These are phyloP conservation scores for Ilyonectria mors-panacis DNA, from an alignment of 2,329 filamentous ascomycete genomes.

Conservation along the genomic window DNA sequence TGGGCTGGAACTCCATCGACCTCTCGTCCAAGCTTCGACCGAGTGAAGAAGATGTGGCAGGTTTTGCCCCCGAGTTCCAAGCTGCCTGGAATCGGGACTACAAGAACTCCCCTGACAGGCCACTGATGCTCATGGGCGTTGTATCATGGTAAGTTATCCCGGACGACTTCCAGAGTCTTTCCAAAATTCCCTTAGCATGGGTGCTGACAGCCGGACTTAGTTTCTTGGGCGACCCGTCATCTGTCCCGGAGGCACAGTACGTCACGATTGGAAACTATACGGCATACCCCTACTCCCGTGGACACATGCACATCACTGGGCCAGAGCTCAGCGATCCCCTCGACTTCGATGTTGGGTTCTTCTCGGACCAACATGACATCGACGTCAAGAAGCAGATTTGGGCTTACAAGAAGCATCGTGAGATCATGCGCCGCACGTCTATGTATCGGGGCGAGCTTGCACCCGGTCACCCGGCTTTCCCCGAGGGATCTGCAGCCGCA, in stretches of 20 bases:
- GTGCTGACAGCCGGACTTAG: conserved; percentile 32
- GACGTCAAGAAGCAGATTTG: conserved; percentile 74
- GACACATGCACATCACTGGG: conserved; percentile 72
- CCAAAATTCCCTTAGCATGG: neutral
- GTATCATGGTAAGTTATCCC: conserved; percentile 44
- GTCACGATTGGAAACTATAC: conserved; percentile 65
- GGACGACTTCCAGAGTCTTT: neutral
- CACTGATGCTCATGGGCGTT: conserved; percentile 60
- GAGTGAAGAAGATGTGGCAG: conserved; percentile 64
- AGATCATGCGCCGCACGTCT: conserved; percentile 70
- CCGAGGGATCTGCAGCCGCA: conserved; percentile 57
- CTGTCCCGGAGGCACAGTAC: conserved; percentile 62
- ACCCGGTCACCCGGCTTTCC: conserved; percentile 61
- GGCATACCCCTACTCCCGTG: conserved; percentile 66
- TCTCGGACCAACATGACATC: conserved; percentile 69
- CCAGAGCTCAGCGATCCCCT: conserved; percentile 58
- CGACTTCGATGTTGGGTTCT: conserved; percentile 72
- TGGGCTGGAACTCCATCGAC: conserved; percentile 73
- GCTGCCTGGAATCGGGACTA: conserved; percentile 70
- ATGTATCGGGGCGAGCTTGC: conserved; percentile 66
- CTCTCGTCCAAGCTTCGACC: conserved; percentile 69
- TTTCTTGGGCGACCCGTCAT: conserved; percentile 60
- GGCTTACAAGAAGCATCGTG: conserved; percentile 76
- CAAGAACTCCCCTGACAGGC: conserved; percentile 57
- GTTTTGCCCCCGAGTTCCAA: conserved; percentile 67